These are phyloP conservation scores for Epichloe coenophiala DNA, from an alignment of 2,329 filamentous ascomycete genomes.

Conservation along the genomic window DNA sequence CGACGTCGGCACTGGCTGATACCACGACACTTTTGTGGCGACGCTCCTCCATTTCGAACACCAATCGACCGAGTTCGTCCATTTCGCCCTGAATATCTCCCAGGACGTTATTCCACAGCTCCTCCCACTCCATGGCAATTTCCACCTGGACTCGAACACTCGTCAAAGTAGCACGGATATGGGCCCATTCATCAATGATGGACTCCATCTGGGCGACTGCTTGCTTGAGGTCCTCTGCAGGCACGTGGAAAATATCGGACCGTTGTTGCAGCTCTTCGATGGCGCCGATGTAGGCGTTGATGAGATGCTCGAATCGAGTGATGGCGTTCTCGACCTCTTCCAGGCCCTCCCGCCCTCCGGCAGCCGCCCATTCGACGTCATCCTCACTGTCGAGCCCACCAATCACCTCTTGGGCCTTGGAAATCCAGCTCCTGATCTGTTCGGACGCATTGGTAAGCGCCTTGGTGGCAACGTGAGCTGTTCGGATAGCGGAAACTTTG, in stretches of 20 bases:
- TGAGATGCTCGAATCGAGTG: constrained; percentile 70
- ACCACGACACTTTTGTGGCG: constrained; percentile 66
- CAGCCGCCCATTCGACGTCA: constrained; percentile 93
- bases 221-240: constrained; percentile 54
- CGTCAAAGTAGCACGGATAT: constrained; percentile 64
- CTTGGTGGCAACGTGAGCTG: constrained; percentile 68
- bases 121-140: constrained; percentile 97
- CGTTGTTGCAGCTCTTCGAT: constrained; percentile 82
- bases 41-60: constrained; percentile 97
- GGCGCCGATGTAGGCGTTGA: constrained; percentile 86
- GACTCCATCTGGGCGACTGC: constrained; percentile 83
- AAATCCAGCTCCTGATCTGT: constrained; percentile 89
- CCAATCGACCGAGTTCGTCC: constrained; percentile 62
- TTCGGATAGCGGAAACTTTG: constrained; percentile 73
- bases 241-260: constrained; percentile 58
- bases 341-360: constrained; percentile 68
- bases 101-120: constrained; percentile 86
- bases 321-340: constrained; percentile 65
- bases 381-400: constrained; percentile 85
- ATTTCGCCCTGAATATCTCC: constrained; percentile 86
- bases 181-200: constrained; percentile 72
- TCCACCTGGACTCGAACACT: constrained; percentile 83
- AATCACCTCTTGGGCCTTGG: constrained; percentile 81
- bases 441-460: constrained; percentile 78
- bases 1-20: constrained; percentile 47